phyloP scores from a whole-genome alignment of 148 eudicot species.

The Heliosperma pusillum region DNA sequence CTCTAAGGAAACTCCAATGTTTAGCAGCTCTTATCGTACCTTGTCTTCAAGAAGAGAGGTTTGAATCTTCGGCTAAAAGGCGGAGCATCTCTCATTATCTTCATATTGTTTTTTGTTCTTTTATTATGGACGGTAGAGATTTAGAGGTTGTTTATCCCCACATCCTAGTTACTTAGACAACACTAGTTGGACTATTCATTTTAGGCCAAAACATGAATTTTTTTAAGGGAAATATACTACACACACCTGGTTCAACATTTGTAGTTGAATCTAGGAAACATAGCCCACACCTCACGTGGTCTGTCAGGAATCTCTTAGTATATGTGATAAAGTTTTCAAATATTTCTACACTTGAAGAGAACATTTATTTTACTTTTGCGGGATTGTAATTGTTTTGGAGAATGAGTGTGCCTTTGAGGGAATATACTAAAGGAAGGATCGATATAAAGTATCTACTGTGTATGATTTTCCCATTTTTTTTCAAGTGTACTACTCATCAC shows the following conservation, averaged over 20 bases:
- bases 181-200: no score
- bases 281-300: no score
- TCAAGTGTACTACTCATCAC: not conserved
- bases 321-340: not conserved
- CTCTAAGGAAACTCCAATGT: conserved; percentile 42
- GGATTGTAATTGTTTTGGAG: not conserved
- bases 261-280: no score
- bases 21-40: conserved; percentile 40
- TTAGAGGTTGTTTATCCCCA: not conserved
- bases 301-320: not conserved
- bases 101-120: not conserved
- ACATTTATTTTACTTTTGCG: not conserved
- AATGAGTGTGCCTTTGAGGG: not conserved
- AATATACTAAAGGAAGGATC: not conserved
- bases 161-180: not conserved
- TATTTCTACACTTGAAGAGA: not conserved
- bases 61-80: conserved; percentile 18
- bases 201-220: no score
- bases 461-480: not conserved
- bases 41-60: conserved; percentile 63
- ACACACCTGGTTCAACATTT: no score
- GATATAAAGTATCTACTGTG: not conserved
- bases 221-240: no score
- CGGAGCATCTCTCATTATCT: not conserved
- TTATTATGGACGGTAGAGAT: not conserved